Conservation (phyloP, 768 basidiomycete species). For the Gautieria morchelliformis region DNA sequence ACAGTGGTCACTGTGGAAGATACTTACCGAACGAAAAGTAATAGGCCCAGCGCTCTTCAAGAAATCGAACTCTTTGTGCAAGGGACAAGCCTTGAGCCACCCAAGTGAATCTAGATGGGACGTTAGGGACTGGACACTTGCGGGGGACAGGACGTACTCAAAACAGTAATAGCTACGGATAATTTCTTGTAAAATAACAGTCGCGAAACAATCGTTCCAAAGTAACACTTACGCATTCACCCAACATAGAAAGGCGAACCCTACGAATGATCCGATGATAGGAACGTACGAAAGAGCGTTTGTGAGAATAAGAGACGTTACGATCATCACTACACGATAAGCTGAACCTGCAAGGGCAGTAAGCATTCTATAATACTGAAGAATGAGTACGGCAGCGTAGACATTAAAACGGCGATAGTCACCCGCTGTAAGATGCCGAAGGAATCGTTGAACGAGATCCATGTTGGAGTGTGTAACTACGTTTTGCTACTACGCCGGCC, state of each 20-base stretch:
- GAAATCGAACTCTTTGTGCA: conserved; percentile 54
- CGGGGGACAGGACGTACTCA: conserved; percentile 44
- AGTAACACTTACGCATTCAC: conserved; percentile 66
- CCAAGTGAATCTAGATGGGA: conserved; percentile 57
- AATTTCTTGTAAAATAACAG: not conserved
- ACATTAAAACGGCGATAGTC: not conserved
- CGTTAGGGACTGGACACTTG: conserved; percentile 11
- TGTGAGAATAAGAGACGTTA: conserved; percentile 63
- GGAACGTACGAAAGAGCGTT: conserved; percentile 58
- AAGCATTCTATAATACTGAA: conserved; percentile 54
- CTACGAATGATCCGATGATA: conserved; percentile 45
- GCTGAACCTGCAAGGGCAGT: conserved; percentile 71
- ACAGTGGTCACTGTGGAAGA: conserved; percentile 8
- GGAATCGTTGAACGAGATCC: conserved; percentile 44
- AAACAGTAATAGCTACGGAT: conserved; percentile 74
- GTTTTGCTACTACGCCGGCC: conserved; percentile 68
- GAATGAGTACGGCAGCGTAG: not conserved
- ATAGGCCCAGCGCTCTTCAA: conserved; percentile 88
- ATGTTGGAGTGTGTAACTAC: conserved; percentile 62
- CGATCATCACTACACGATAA: conserved; percentile 73
- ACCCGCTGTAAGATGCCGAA: conserved; percentile 40
- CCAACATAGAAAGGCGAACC: conserved; percentile 76
- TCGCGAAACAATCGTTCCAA: not conserved
- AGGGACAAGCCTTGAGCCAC: conserved; percentile 64
- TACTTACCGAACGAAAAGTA: conserved; percentile 67